Evolutionary conservation across 2,329 filamentous ascomycete genomes (phyloP).

Genomic region (Aspergillus felis): DNA sequence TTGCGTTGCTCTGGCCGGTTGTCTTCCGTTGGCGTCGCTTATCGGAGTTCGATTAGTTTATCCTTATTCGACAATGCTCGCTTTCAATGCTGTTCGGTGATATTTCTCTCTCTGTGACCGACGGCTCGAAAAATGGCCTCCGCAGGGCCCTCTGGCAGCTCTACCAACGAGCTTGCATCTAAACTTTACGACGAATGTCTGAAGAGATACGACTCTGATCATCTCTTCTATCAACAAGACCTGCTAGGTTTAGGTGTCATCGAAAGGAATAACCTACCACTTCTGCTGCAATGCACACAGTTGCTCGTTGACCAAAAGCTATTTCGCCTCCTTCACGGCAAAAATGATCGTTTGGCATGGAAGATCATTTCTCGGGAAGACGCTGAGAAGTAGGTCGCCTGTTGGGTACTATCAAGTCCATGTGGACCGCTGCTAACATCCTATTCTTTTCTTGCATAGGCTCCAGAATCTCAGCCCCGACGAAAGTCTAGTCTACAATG

Average conservation of each 20-base stretch:
- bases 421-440: constrained; percentile 7
- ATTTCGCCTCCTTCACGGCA: constrained; percentile 43
- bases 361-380: constrained; percentile 47
- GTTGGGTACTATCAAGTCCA: neutral
- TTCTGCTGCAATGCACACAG: constrained; percentile 44
- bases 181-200: constrained; percentile 45
- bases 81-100: constrained; percentile 28
- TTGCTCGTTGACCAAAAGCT: constrained; percentile 44
- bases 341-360: constrained; percentile 44
- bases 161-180: constrained; percentile 38
- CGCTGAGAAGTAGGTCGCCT: constrained; percentile 43
- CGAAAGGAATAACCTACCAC: constrained; percentile 39
- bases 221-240: constrained; percentile 46
- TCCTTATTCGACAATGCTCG: constrained; percentile 30
- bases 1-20: neutral
- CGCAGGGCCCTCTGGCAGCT: constrained; percentile 28
- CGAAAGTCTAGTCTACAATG: constrained; percentile 80
- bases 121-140: constrained; percentile 30
- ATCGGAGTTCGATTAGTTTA: constrained; percentile 10
- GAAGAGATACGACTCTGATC: constrained; percentile 36
- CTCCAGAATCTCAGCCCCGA: constrained; percentile 53
- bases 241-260: constrained; percentile 41
- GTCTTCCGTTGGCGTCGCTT: neutral
- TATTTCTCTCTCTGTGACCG: constrained; percentile 16
- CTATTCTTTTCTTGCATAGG: constrained; percentile 18